Evolutionary conservation across 306 rosid genomes (phyloP), one percentile per base, ranked within the genome.

Genomic region (Canavalia ensiformis): DNA sequence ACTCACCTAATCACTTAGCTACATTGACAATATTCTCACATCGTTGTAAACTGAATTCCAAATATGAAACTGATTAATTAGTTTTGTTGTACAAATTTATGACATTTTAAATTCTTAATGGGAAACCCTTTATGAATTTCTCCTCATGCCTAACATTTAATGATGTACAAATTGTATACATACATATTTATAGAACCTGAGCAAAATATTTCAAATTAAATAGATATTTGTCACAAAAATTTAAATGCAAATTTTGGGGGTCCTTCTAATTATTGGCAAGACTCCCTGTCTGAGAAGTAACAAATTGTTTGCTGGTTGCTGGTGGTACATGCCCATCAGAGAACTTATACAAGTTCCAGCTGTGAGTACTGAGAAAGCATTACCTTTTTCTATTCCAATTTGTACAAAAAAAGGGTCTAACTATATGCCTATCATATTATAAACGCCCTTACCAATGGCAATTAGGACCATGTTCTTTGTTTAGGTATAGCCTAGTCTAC

Each of bases 301-400:
- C 11, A 60, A 7, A 66, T 31, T 62, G 11, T 47, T 62, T 63
- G 51, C 35, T 31, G 33, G 56, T 47, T 46, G 68, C 28, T 76
- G 31, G 69, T 59, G 72, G 50, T 34, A n/a, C 62, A 63, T 76
- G 60, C 9, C 62, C 47, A 76, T 62, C 62, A 62, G 9, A 62
- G 62, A 52, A 76, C 6, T 74, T 7, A 3, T 12, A 44, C 6
- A 75, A 44, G 69, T 44, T 58, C 80, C 12, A 45, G 35, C 56
- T 75, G 29, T 47, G 25, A 62, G 72, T 45, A 74, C 68, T 74
- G 5, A 72, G 52, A 25, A 75, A 31, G 58, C 70, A 59, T 60
- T 45, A 47, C 29, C 25, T 63, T 63, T 18, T 63, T 63, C 51
- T 11, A 35, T 76, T 29, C 29, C 64, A 64, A 63, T 34, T 47